phyloP scores from a whole-genome alignment of 73 alveolate species.

The Blepharisma japonicum region DNA sequence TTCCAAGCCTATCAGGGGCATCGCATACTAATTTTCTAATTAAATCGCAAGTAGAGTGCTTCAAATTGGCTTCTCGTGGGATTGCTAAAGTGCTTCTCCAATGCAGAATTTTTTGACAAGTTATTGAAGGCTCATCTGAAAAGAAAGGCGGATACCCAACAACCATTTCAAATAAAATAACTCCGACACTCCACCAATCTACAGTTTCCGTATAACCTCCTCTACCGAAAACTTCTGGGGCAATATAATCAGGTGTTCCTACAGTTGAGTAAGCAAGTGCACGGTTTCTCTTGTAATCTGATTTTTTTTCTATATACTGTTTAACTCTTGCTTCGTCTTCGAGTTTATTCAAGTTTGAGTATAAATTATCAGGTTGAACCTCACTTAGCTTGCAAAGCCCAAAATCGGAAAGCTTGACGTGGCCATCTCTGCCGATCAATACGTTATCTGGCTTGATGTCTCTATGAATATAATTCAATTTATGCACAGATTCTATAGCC shows the following conservation, averaged over 20 bases:
- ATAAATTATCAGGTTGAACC: neutral
- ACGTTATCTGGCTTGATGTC: slow-evolving; percentile 88
- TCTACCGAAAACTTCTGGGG: slow-evolving; percentile 96
- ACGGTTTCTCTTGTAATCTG: slow-evolving; percentile 19
- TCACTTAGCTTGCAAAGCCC: slow-evolving; percentile 57
- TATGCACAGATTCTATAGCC: slow-evolving; percentile 87
- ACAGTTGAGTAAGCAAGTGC: slow-evolving; percentile 54
- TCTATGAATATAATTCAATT: slow-evolving; percentile 81
- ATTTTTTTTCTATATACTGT: neutral
- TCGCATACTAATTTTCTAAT: slow-evolving; percentile 70
- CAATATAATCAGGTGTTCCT: slow-evolving; percentile 98
- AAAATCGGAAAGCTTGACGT: slow-evolving; percentile 67
- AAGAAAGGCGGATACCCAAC: slow-evolving; percentile 91
- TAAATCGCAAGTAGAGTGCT: slow-evolving; percentile 77
- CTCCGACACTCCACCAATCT: slow-evolving; percentile 97
- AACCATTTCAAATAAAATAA: slow-evolving; percentile 84
- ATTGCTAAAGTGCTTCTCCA: slow-evolving; percentile 78
- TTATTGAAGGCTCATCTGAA: slow-evolving; percentile 77
- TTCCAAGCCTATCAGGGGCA: slow-evolving; percentile 72
- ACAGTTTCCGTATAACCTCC: slow-evolving; percentile 69
- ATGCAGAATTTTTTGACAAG: slow-evolving; percentile 78
- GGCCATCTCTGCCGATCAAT: slow-evolving; percentile 75
- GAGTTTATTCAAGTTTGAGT: slow-evolving; percentile 13
- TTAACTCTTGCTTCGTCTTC: neutral
- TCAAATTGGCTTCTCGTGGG: slow-evolving; percentile 73